These are phyloP conservation scores for Pseudogymnoascus sp. DNA, from an alignment of 2,329 filamentous ascomycete species.

Conservation along the genomic window DNA sequence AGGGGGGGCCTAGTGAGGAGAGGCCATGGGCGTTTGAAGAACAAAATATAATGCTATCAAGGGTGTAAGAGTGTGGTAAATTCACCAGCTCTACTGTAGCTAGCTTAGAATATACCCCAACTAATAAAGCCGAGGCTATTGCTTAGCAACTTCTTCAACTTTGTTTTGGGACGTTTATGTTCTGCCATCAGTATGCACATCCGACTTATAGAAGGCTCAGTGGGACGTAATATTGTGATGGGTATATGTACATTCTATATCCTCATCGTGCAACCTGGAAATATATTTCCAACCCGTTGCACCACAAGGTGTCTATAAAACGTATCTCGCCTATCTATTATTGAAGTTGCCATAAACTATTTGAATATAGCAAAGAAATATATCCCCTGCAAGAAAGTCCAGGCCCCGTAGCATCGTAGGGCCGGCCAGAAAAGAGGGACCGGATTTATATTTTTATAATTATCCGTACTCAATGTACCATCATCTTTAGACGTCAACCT, in stretches of 20 bases:
- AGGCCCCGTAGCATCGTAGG: neutral
- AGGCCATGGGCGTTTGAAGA: neutral
- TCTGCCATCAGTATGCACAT: slow-evolving; percentile 4
- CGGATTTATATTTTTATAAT: slow-evolving; percentile 1
- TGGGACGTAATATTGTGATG: neutral
- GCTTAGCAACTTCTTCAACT: neutral
- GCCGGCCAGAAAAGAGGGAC: slow-evolving; percentile 5
- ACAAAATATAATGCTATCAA: neutral
- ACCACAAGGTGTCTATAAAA: neutral
- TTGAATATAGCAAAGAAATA: neutral
- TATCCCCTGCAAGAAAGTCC: slow-evolving; percentile 10
- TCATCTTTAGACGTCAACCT: slow-evolving; percentile 11
- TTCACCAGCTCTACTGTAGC: neutral
- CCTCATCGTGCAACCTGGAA: neutral
- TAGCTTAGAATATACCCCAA: slow-evolving; percentile 2
- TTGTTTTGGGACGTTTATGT: slow-evolving; percentile 1
- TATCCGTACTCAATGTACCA: slow-evolving; percentile 8
- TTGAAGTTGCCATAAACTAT: neutral
- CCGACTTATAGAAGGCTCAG: neutral
- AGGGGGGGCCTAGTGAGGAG: neutral
- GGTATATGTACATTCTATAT: neutral
- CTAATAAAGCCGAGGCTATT: slow-evolving; percentile 5
- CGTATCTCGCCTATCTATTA: neutral
- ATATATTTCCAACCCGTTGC: neutral
- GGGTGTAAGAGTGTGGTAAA: neutral